These are phyloP conservation scores for Protomyces arabidopsidicola DNA, from an alignment of 1,139 yeast genomes.

Conservation along the genomic window DNA sequence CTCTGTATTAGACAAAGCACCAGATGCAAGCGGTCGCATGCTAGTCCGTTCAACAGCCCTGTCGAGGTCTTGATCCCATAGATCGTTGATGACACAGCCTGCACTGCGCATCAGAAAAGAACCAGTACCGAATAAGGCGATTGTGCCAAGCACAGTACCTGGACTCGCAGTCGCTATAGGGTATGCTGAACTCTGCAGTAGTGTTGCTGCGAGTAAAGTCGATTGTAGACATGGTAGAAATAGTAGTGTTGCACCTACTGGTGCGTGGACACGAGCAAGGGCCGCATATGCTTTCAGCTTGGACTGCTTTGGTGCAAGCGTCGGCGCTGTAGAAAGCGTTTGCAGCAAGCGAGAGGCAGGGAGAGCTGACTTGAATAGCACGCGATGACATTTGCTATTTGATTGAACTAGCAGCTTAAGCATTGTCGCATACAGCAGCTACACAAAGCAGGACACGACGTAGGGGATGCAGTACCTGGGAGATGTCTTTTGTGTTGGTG, in stretches of 20 bases:
- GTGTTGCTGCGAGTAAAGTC: constrained; percentile 77
- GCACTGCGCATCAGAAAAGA: constrained; percentile 94
- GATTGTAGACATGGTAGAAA: constrained; percentile 79
- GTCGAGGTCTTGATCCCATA: constrained; percentile 77
- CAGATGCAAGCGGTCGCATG: constrained; percentile 86
- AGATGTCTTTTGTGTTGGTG: no score
- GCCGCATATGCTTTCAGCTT: constrained; percentile 13
- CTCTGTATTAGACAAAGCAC: constrained; percentile 64
- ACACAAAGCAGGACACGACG: no score
- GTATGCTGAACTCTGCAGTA: constrained; percentile 50
- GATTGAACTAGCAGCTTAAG: not conserved
- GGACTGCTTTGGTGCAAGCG: not conserved
- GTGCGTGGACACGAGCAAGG: constrained; percentile 84
- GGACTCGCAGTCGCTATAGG: constrained; percentile 46
- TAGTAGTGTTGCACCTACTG: constrained; percentile 83
- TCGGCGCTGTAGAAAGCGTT: not conserved
- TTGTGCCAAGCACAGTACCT: constrained; percentile 47
- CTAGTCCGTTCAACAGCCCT: constrained; percentile 79
- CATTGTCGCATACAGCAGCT: not conserved
- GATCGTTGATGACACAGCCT: constrained; percentile 92
- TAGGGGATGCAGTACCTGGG: no score
- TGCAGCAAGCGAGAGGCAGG: no score
- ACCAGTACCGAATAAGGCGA: constrained; percentile 69
- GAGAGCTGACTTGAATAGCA: no score
- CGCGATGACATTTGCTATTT: no score